Base-by-base conservation (phyloP, 345 rosid genomes). In the Citrus hindsii region DNA sequence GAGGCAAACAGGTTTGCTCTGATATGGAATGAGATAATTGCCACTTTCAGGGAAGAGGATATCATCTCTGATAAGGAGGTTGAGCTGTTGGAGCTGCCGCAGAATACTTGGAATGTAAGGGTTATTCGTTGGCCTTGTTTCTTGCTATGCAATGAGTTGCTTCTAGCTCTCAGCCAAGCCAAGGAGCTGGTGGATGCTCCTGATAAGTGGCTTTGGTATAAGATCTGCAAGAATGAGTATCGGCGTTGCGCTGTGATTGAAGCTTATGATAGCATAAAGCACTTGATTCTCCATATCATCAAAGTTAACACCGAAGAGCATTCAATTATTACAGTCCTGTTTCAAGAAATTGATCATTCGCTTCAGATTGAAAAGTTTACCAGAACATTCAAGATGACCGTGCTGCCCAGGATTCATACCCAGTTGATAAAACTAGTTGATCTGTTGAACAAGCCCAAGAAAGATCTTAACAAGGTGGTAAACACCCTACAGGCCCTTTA, bases 71-170 rank as follows among this genome's bases (percentile, higher is more conserved):
- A 95, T 79, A 76, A 69, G 9, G 99, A 95, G 86, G 88, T 92
- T 58, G 99, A 95, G 86, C 86, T 95, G 42, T 81, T 93, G 86
- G 98, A 95, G 87, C 85, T 93, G 83, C 95, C 98, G 51, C 90
- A 90, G 74, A 95, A 95, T 91, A 82, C 91, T 64, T 95, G 98
- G 98, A 88, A 93, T 81, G 96, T 92, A 62, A 83, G 88, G 71
- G 99, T 93, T 65, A 85, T 95, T 80, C 91, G 98, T 53, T 95
- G 99, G 99, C 99, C 99, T 9, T 93, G 97, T 85, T 90, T 93
- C 82, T 88, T 95, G 71, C 89, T 95, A 71, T 92, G 99, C 85
- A 95, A 95, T 78, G 99, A 95, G 90, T 84, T 95, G 84, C 86
- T 95, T 71, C 98, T 93, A 85, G 98, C 99, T 60, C 95, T 95